Conservation (phyloP, 1,284 basidiomycete species). For the Trametes versicolor region DNA sequence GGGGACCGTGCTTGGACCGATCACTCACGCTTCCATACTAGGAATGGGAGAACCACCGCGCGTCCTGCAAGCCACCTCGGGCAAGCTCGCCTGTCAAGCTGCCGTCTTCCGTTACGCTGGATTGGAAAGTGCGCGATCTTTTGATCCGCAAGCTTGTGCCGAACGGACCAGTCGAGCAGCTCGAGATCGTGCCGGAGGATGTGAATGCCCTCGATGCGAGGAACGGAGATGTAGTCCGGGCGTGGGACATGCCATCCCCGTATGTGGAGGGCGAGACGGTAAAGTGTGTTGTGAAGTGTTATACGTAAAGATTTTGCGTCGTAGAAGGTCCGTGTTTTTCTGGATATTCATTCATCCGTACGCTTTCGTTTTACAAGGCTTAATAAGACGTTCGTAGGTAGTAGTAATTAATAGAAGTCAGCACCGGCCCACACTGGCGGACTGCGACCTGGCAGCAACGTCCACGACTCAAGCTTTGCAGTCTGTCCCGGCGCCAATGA, state of each 20-base stretch:
- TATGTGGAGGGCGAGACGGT: not conserved
- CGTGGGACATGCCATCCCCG: not conserved
- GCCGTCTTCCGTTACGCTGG: not conserved
- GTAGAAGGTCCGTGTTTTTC: no score
- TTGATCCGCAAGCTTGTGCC: not conserved
- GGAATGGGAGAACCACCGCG: not conserved
- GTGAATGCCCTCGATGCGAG: not conserved
- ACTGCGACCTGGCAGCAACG: no score
- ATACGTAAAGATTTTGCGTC: not conserved
- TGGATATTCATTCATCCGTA: no score
- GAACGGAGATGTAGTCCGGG: not conserved
- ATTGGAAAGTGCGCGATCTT: not conserved
- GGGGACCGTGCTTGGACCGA: not conserved
- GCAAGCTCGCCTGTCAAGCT: not conserved
- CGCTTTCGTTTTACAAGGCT: no score
- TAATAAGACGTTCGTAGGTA: no score
- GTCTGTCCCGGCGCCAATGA: no score
- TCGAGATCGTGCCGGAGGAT: not conserved
- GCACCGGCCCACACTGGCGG: no score
- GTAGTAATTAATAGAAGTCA: no score
- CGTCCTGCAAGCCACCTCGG: not conserved
- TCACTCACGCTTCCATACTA: not conserved
- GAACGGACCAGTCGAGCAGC: not conserved
- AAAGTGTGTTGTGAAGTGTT: not conserved
- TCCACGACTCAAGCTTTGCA: no score